Conservation (phyloP, 495 filamentous ascomycete genomes). For the Oidiodendron maius region DNA sequence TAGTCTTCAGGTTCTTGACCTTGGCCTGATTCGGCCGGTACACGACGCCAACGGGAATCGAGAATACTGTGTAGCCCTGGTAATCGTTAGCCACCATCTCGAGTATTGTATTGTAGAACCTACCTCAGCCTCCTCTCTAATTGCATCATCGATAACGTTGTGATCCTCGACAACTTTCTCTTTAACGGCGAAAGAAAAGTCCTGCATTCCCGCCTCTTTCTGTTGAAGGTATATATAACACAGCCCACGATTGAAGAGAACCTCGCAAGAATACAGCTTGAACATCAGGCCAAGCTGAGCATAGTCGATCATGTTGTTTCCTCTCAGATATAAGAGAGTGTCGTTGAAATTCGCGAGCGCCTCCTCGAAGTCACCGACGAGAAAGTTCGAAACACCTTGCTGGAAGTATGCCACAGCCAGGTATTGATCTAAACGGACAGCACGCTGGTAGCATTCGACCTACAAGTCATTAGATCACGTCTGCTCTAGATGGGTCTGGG, state of each 20-base stretch:
- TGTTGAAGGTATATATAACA: constrained; percentile 97
- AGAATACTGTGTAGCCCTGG: constrained; percentile 98
- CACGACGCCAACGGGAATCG: constrained; percentile 90
- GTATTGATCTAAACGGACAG: constrained; percentile 84
- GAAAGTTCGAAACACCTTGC: constrained; percentile 96
- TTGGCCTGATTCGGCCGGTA: constrained; percentile 97
- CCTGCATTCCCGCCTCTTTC: constrained; percentile 81
- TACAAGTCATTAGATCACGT: constrained; percentile 28
- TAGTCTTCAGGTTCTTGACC: constrained; percentile 94
- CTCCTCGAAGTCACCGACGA: constrained; percentile 95
- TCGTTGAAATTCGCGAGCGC: constrained; percentile 99
- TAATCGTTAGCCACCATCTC: constrained; percentile 6
- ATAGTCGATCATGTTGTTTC: constrained; percentile 97
- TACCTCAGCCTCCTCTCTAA: constrained; percentile 88
- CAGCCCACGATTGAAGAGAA: constrained; percentile 93
- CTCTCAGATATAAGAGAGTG: constrained; percentile 87
- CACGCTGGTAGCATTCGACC: constrained; percentile 93
- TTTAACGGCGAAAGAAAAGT: constrained; percentile 87
- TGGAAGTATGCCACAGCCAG: constrained; percentile 98
- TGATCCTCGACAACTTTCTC: constrained; percentile 95
- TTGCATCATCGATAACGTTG: constrained; percentile 96
- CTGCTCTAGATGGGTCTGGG: neutral
- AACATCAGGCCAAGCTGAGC: constrained; percentile 94
- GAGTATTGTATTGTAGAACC: constrained; percentile 22
- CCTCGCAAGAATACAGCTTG: constrained; percentile 95